Base-by-base conservation (phyloP, 495 filamentous ascomycete genomes). In the Platismatia glauca region DNA sequence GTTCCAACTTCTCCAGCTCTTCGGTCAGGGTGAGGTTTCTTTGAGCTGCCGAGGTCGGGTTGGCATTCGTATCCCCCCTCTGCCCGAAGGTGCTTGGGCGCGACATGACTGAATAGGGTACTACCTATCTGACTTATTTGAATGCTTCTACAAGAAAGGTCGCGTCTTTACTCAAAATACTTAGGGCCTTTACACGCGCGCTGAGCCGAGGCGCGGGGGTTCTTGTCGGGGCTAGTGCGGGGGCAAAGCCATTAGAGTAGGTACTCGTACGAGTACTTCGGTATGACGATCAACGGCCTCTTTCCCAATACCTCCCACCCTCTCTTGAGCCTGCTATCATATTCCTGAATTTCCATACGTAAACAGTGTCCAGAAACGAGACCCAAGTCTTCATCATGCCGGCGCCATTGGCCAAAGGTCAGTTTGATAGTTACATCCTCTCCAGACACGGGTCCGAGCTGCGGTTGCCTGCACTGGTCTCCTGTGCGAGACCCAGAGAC, bases 1-100 rank as follows among this genome's bases (percentile, higher is more conserved):
- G 95, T 71, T 98, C 94, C 18, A 98, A 76, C 71, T 89, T 96
- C 78, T 98, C 94, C 27, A 98, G 80, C 77, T 98, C 94, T 69
- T 97, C 94, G 0, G 93, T 94, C 62, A 97, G 80, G 7, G 89
- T 87, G 59, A 96, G 77, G 29, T 82, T 86, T 50, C 90, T 81
- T 58, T 82, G 76, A 11, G 83, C 73, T 1, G 82, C 77, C 7
- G 50, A 53, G 15, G 50, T 33, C 5, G 50, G 16, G 4, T 20
- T 53, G 6, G 29, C 18, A 53, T 18, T 53, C 15, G 20, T n/a
- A 5, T 53, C 50, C 9, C 50, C 50, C 9, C 50, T 33, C 16
- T 53, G 50, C 3, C 27, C 50, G 16, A 33, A 53, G 29, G 78
- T 72, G 20, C 77, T 76, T 59, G 73, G 77, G 41, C 79, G 80